Conservation (phyloP, 2,329 filamentous ascomycete genomes). For the Diaporthe sp. region DNA sequence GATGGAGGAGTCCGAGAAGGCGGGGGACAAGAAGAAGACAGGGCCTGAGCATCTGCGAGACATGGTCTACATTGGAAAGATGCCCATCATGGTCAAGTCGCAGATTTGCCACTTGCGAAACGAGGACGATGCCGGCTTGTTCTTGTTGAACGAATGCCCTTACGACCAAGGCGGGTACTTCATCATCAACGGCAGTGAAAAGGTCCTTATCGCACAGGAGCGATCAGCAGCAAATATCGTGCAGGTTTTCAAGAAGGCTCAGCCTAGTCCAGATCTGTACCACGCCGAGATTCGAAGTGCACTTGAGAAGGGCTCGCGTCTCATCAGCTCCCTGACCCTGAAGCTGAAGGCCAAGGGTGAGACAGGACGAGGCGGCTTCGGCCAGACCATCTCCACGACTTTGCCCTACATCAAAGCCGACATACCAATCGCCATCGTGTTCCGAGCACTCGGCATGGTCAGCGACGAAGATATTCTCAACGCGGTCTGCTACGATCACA, state of each 20-base stretch:
- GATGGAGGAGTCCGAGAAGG: slow-evolving; percentile 69
- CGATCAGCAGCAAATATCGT: slow-evolving; percentile 98
- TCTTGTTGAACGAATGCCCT: slow-evolving; percentile 94
- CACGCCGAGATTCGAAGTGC: slow-evolving; percentile 97
- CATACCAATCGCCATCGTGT: slow-evolving; percentile 94
- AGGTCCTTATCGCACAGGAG: slow-evolving; percentile 98
- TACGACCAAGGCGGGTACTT: slow-evolving; percentile 99
- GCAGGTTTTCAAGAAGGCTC: slow-evolving; percentile 98
- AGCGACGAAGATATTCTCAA: slow-evolving; percentile 98
- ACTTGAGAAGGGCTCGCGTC: slow-evolving; percentile 92
- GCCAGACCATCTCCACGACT: slow-evolving; percentile 90
- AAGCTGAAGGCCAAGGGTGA: slow-evolving; percentile 92
- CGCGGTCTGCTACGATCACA: slow-evolving; percentile 96
- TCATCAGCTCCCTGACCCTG: slow-evolving; percentile 93
- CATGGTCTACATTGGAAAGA: slow-evolving; percentile 91
- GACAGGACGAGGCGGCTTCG: slow-evolving; percentile 81
- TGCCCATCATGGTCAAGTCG: slow-evolving; percentile 98
- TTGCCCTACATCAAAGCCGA: slow-evolving; percentile 95
- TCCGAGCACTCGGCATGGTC: slow-evolving; percentile 94
- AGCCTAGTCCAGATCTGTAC: slow-evolving; percentile 91
- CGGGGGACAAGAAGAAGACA: slow-evolving; percentile 60
- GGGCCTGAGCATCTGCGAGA: slow-evolving; percentile 73
- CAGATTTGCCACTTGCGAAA: slow-evolving; percentile 92
- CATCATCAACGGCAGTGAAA: slow-evolving; percentile 98
- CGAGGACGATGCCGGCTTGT: slow-evolving; percentile 87